These are phyloP conservation scores for Kluyveromyces sp. DNA, from an alignment of 1,139 yeast species.

Conservation along the genomic window DNA sequence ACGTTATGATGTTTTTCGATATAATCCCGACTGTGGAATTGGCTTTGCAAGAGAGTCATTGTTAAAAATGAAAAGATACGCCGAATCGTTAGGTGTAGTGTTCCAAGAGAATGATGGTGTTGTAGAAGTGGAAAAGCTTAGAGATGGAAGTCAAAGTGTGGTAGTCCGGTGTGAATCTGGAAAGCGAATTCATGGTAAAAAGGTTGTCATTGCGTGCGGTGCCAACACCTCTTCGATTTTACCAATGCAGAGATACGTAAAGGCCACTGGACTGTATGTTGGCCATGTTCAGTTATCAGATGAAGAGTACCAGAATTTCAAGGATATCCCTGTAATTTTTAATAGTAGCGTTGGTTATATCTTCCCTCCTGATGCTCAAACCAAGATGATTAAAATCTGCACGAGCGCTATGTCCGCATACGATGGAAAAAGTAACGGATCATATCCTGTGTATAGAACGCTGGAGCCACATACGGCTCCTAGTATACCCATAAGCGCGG, in stretches of 20 bases:
- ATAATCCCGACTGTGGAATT: conserved; percentile 10
- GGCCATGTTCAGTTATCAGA: conserved; percentile 35
- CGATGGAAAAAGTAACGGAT: conserved; percentile 2
- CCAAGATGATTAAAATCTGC: conserved; percentile 32
- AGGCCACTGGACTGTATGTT: conserved; percentile 36
- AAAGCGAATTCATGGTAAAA: conserved; percentile 22
- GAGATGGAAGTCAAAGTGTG: conserved; percentile 5
- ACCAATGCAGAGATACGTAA: conserved; percentile 31
- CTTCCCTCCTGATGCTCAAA: conserved; percentile 39
- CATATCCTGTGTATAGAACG: conserved; percentile 3
- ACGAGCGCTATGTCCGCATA: conserved; percentile 10
- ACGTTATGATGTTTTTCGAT: conserved; percentile 1
- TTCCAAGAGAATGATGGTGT: conserved; percentile 7
- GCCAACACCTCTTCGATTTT: conserved; percentile 33
- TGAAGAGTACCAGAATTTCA: conserved; percentile 31
- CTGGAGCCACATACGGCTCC: conserved; percentile 5
- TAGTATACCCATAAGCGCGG: conserved; percentile 31
- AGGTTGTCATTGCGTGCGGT: conserved; percentile 33
- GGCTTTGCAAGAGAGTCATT: conserved; percentile 8
- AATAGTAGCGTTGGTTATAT: conserved; percentile 43
- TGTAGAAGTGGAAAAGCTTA: not conserved
- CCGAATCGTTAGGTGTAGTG: conserved; percentile 4
- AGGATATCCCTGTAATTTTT: conserved; percentile 37
- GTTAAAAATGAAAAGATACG: conserved; percentile 4
- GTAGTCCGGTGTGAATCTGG: conserved; percentile 18